A percentile compares a stretch with the other conserved stretches of the same genome.
Conservation (phyloP, 2,329 filamentous ascomycete genomes). For the Apiospora rasikravindrae region DNA sequence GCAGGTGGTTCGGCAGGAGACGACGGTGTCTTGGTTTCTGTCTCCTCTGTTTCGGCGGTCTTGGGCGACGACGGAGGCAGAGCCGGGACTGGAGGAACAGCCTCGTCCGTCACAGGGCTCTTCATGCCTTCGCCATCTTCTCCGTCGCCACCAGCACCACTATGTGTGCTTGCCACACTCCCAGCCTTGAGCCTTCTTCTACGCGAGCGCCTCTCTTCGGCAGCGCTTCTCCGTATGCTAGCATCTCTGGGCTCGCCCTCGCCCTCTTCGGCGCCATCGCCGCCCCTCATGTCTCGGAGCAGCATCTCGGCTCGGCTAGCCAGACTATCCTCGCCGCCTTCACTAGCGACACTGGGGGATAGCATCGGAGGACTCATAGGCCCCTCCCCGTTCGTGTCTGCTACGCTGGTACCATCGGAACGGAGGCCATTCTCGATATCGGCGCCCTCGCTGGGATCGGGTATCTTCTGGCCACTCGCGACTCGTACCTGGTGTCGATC, state of each 20-base stretch:
- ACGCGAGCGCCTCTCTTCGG: conserved; percentile 40
- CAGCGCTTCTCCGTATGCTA: conserved; percentile 62
- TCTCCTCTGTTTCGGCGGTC: not conserved
- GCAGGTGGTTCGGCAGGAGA: not conserved
- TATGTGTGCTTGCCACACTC: conserved; percentile 28
- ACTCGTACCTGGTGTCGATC: conserved; percentile 89
- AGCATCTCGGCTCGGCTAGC: conserved; percentile 83
- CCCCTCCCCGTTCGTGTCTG: conserved; percentile 53
- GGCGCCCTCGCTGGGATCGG: conserved; percentile 69
- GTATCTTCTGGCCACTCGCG: conserved; percentile 87
- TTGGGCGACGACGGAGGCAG: conserved; percentile 1
- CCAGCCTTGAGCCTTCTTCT: conserved; percentile 39
- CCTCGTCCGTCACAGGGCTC: conserved; percentile 30
- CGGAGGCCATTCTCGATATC: conserved; percentile 54
- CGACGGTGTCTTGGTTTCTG: not conserved
- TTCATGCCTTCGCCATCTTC: conserved; percentile 28
- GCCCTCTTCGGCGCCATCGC: conserved; percentile 63
- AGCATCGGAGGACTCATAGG: conserved; percentile 56
- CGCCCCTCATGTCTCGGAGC: conserved; percentile 77
- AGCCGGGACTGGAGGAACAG: conserved; percentile 20
- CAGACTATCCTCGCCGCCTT: conserved; percentile 69
- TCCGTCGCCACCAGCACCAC: conserved; percentile 27
- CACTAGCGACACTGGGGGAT: conserved; percentile 47
- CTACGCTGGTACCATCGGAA: conserved; percentile 41
- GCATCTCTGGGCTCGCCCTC: conserved; percentile 58